These are phyloP conservation scores for Hypoxylon perforatum DNA, from an alignment of 495 filamentous ascomycete genomes.

Conservation along the genomic window DNA sequence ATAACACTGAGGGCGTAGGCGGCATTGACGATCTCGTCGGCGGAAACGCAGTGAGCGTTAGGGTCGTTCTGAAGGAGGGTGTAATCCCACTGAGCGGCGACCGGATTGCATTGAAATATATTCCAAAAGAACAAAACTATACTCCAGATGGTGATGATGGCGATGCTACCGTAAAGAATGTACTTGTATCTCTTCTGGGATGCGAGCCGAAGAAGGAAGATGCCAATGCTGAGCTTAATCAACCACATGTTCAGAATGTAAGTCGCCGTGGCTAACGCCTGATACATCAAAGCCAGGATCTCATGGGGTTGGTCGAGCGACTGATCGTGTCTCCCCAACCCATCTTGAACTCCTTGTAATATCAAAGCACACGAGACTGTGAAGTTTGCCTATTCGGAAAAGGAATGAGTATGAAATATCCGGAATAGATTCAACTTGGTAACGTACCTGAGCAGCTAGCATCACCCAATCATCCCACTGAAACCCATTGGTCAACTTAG, in stretches of 20 bases:
- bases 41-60: conserved; percentile 44
- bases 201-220: conserved; percentile 55
- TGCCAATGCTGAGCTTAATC: conserved; percentile 58
- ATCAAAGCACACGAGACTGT: conserved; percentile 49
- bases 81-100: conserved; percentile 54
- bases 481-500: conserved; percentile 51
- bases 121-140: conserved; percentile 53
- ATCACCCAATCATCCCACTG: conserved; percentile 57
- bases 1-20: conserved; percentile 55
- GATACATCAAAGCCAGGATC: conserved; percentile 51
- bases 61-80: conserved; percentile 44
- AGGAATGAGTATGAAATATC: conserved; percentile 12
- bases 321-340: conserved; percentile 52
- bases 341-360: conserved; percentile 44
- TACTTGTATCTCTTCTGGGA: conserved; percentile 49
- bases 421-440: not conserved
- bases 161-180: conserved; percentile 47
- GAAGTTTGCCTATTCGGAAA: conserved; percentile 45
- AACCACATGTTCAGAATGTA: conserved; percentile 57
- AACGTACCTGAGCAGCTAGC: conserved; percentile 50
- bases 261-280: conserved; percentile 51
- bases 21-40: conserved; percentile 49
- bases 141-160: conserved; percentile 52
- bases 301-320: conserved; percentile 46
- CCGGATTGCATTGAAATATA: conserved; percentile 52